A percentile compares a stretch with the other conserved stretches of the same genome.
Evolutionary conservation across 2,329 filamentous ascomycete species (phyloP).

Genomic region (Tolypocladium sp.): DNA sequence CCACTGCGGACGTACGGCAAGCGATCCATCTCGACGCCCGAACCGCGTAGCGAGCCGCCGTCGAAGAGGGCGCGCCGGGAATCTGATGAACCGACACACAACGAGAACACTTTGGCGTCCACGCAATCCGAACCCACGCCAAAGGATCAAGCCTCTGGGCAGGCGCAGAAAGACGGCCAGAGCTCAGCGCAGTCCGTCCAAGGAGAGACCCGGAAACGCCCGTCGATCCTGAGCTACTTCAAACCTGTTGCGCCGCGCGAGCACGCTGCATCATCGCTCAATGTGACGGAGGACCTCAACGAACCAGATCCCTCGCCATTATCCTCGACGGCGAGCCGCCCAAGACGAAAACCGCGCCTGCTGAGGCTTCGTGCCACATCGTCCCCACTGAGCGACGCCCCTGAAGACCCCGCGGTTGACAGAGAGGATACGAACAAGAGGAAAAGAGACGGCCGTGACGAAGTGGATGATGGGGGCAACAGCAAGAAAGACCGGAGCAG

Average conservation of each 20-base stretch:
- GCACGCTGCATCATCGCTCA: slow-evolving; percentile 2
- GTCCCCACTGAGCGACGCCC: slow-evolving; percentile 4
- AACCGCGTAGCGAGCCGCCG: slow-evolving; percentile 13
- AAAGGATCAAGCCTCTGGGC: neutral
- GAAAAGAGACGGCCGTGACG: neutral
- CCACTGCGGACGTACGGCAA: slow-evolving; percentile 31
- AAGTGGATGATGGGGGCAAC: neutral
- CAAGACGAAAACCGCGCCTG: slow-evolving; percentile 15
- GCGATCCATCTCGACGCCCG: slow-evolving; percentile 14
- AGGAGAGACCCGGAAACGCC: slow-evolving; percentile 6
- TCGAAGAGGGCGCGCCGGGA: slow-evolving; percentile 15
- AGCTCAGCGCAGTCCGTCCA: neutral
- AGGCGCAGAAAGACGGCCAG: neutral
- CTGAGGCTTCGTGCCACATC: slow-evolving; percentile 17
- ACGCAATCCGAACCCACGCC: neutral
- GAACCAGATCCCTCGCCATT: slow-evolving; percentile 7
- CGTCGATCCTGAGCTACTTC: slow-evolving; percentile 32
- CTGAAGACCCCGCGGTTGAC: neutral
- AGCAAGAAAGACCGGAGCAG: neutral
- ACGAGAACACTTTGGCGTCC: neutral
- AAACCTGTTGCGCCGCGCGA: slow-evolving; percentile 16
- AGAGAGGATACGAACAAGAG: slow-evolving; percentile 1
- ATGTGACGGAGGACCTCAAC: neutral
- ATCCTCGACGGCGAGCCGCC: slow-evolving; percentile 2
- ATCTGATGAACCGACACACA: neutral